Evolutionary conservation across 2,329 filamentous ascomycete genomes (phyloP), one percentile per base, ranked within the genome.

Genomic region (Polytolypa hystricis): DNA sequence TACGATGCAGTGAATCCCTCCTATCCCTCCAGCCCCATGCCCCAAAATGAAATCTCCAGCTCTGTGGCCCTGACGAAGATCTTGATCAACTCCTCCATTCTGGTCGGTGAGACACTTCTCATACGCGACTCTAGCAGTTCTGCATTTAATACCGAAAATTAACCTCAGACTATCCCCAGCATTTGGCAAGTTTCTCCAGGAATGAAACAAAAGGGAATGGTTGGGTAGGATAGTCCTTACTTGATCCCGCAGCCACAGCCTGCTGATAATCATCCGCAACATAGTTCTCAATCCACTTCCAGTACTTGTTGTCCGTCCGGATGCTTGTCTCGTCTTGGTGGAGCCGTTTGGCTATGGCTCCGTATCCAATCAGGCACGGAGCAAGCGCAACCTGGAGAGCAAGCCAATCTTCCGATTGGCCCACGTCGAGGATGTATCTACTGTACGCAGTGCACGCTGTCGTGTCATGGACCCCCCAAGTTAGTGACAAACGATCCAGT

Each of bases 261-360:
- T 77, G 68, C 1, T 68, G 62, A 47, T 93, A 95, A 54, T 91
- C 83, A 1, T 84, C 78, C 2, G 79, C 81, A 11, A 82, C 74
- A 53, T 95, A 96, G 52, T 84, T 93, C 54, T 87, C 70, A 46
- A 96, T 84, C 89, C 89, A 96, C 30, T 77, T 73, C 80, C 82
- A 91, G 63, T 93, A 96, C 12, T 63, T 68, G 55, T 89, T 93
- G 0, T 67, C 74, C 9, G 80, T 67, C 26, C 69, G 68, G 33
- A 64, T 50, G 23, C 77, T 81, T n/a, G 64, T 66, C 33, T 70
- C 62, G 42, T 82, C 77, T 10, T 66, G 66, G 48, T 77, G 69
- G 3, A 94, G 67, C 49, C 84, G 73, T 49, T 71, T 70, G 4
- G 84, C 89, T 41, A 93, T 83, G 38, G 75, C 74, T 7, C 80